phyloP scores from a whole-genome alignment of 2,329 filamentous ascomycete genomes.

The Fusarium oligoseptatum region DNA sequence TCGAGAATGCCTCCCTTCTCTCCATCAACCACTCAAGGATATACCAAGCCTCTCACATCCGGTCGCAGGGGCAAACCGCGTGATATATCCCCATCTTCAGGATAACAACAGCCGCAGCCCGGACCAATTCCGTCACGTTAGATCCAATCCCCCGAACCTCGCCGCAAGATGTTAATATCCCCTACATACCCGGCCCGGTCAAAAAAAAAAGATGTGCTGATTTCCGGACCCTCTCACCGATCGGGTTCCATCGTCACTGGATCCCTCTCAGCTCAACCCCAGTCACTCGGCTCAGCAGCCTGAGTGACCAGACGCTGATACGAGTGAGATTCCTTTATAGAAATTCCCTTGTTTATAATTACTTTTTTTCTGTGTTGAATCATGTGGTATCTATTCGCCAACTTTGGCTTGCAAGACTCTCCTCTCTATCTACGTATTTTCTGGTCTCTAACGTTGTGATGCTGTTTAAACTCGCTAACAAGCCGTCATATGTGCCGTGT shows the following conservation, averaged over 20 bases:
- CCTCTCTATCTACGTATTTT: conserved; percentile 10
- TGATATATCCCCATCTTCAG: conserved; percentile 8
- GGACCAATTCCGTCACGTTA: conserved; percentile 6
- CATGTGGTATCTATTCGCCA: conserved; percentile 21
- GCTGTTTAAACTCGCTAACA: conserved; percentile 26
- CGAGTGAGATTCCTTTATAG: not conserved
- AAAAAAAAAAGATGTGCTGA: conserved; percentile 14
- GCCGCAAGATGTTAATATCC: conserved; percentile 4
- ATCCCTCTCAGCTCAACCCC: conserved; percentile 8
- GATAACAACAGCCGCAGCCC: not conserved
- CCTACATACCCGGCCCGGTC: not conserved
- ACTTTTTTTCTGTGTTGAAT: conserved; percentile 1
- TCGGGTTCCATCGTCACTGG: conserved; percentile 24
- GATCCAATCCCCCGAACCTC: conserved; percentile 18
- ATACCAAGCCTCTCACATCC: not conserved
- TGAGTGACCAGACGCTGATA: not conserved
- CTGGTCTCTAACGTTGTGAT: conserved; percentile 5
- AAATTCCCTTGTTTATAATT: conserved; percentile 9
- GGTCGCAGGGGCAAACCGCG: conserved; percentile 19
- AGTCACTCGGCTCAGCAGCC: not conserved
- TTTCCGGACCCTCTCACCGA: conserved; percentile 13
- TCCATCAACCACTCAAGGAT: not conserved
- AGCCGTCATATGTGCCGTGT: conserved; percentile 19
- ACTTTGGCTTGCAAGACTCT: conserved; percentile 4
- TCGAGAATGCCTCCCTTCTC: not conserved